These are phyloP conservation scores for Corynascus novoguineensis DNA, from an alignment of 495 filamentous ascomycete species.

Conservation along the genomic window DNA sequence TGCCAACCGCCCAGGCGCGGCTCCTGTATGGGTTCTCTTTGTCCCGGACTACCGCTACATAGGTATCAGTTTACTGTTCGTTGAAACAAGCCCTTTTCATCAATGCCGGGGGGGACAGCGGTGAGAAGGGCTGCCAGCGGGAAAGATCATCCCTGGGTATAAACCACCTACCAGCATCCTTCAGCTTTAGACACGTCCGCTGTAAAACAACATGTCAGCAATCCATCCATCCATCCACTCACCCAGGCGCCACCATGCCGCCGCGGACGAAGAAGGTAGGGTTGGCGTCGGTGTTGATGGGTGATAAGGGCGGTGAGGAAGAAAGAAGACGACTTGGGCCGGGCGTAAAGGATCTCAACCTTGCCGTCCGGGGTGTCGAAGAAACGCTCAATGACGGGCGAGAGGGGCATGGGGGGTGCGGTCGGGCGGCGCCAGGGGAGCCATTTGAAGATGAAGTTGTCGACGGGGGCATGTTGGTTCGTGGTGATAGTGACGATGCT, in stretches of 20 bases:
- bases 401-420: constrained; percentile 24
- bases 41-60: constrained; percentile 34
- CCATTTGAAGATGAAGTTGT: constrained; percentile 25
- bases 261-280: constrained; percentile 42
- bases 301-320: background rate
- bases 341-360: constrained; percentile 37
- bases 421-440: constrained; percentile 25
- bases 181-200: constrained; percentile 41
- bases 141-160: constrained; percentile 37
- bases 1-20: constrained; percentile 41
- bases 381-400: constrained; percentile 26
- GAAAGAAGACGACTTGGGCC: too few species aligned
- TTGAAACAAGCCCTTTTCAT: constrained; percentile 43
- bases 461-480: background rate
- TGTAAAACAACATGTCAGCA: constrained; percentile 7
- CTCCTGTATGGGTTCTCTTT: constrained; percentile 40
- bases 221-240: constrained; percentile 31
- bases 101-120: constrained; percentile 39
- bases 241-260: constrained; percentile 45
- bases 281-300: background rate
- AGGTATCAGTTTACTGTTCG: constrained; percentile 19
- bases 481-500: background rate
- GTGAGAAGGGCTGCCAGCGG: constrained; percentile 43
- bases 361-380: constrained; percentile 34
- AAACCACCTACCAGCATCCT: constrained; percentile 38